Percentiles rank a stretch among this genome's conserved stretches.
Conservation (phyloP, 2,329 filamentous ascomycete genomes). For the Talaromyces atroroseus region DNA sequence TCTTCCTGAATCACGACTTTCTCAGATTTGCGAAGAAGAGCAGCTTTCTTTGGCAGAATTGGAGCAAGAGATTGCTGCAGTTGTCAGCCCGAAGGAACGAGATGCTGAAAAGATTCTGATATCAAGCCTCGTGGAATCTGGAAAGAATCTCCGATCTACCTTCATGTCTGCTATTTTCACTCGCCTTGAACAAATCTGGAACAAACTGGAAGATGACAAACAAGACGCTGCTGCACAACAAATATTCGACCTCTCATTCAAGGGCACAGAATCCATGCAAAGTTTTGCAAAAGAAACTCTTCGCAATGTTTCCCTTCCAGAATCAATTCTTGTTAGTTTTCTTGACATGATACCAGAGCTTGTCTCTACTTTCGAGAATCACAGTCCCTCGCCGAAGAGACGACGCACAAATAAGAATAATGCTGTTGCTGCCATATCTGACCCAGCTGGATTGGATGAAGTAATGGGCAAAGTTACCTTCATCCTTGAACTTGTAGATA, state of each 20-base stretch:
- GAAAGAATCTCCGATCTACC: constrained; percentile 42
- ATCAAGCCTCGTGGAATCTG: constrained; percentile 43
- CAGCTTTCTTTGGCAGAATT: constrained; percentile 44
- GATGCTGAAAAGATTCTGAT: constrained; percentile 54
- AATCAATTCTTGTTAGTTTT: constrained; percentile 65
- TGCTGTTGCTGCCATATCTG: constrained; percentile 55
- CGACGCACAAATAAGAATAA: constrained; percentile 72
- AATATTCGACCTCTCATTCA: constrained; percentile 39
- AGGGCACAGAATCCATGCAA: constrained; percentile 23
- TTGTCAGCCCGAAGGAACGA: constrained; percentile 52
- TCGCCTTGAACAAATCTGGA: constrained; percentile 67
- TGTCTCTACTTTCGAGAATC: constrained; percentile 62
- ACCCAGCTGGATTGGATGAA: constrained; percentile 60
- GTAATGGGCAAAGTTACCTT: constrained; percentile 74
- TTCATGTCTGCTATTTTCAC: constrained; percentile 62
- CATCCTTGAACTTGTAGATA: constrained; percentile 82
- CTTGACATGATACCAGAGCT: constrained; percentile 68
- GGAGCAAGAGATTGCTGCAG: constrained; percentile 49
- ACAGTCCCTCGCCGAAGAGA: constrained; percentile 69
- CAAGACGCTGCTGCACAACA: constrained; percentile 33
- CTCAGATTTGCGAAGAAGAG: constrained; percentile 46
- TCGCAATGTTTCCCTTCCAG: constrained; percentile 66
- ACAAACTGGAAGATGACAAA: constrained; percentile 35
- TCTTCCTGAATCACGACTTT: constrained; percentile 49
- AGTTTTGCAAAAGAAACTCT: constrained; percentile 58